Evolutionary conservation across 2,329 filamentous ascomycete genomes (phyloP), one percentile per base, ranked within the genome.

Genomic region (Neodidymelliopsis sp.): DNA sequence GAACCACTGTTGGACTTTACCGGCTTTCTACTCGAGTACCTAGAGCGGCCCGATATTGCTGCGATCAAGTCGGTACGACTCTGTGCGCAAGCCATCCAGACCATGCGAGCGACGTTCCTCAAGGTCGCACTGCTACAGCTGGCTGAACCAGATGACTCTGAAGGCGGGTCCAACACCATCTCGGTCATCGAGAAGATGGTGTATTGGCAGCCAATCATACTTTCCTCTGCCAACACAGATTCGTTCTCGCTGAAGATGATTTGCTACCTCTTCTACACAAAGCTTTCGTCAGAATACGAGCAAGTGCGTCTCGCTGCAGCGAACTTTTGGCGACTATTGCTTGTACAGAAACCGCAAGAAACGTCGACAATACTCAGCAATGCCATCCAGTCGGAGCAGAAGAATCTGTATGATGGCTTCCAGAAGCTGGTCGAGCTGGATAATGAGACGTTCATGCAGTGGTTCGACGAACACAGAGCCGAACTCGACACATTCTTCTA

Each of bases 161-260:
- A 84, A 42, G 79, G 81, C 2, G 83, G 88, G 48, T 69, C 75
- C 6, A 86, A 90, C 36, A 84, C 86, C 0, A 81, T 88, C 19
- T 77, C 81, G 0, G 91, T 95, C 49, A 83, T 99, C 72, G 83
- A 90, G 51, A 93, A 91, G 67, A 84, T 99, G 62, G 85, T 90
- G 0, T 97, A 97, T 71, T 99, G 94, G 94, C 94, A 97, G 70
- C 91, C 90, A 15, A 89, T 96, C 13, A 85, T 99, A 12, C 78
- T 99, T 12, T 87, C 86, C 2, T 85, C 87, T 4, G 84, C 94
- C 12, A 88, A 89, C 3, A 80, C 83, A 6, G 91, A 96, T 33
- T 84, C 89, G n/a, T 86, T 90, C 8, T 89, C 90, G 65, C 82
- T 97, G 63, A 88, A 88, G 56, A 80, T 97, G 24, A 84, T 97